Evolutionary conservation across 179 eudicot species (phyloP).

Genomic region (Nepenthes alata): DNA sequence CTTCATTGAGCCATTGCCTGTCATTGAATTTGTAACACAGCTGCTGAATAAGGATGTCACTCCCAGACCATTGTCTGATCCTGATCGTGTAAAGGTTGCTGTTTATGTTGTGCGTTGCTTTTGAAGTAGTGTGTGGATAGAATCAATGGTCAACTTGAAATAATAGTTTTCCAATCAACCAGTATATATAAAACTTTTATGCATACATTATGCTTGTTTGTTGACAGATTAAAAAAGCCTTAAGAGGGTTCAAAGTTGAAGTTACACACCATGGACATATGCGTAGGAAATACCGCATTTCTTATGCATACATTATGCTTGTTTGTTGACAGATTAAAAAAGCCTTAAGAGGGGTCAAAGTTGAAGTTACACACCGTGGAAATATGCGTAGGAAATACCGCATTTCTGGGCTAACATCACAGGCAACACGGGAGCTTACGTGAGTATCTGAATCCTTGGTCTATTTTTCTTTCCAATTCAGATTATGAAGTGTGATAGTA

Average conservation of each 20-base stretch:
- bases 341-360: conserved; percentile 84
- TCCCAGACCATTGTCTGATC: conserved; percentile 74
- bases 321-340: conserved; percentile 54
- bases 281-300: conserved; percentile 79
- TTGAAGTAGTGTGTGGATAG: no score
- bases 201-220: background rate
- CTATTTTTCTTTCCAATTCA: background rate
- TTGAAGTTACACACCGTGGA: conserved; percentile 87
- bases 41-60: conserved; percentile 58
- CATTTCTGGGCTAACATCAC: conserved; percentile 76
- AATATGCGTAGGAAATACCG: conserved; percentile 84
- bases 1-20: conserved; percentile 85
- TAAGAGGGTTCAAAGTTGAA: conserved; percentile 87
- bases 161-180: background rate
- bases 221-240: conserved; percentile 72
- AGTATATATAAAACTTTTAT: conserved; percentile 8
- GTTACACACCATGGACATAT: conserved; percentile 83
- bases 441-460: conserved; percentile 18
- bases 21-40: conserved; percentile 68
- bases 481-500: no score
- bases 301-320: conserved; percentile 6
- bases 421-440: conserved; percentile 83
- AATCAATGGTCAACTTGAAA: background rate
- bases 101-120: background rate
- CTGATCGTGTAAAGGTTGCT: conserved; percentile 78